Evolutionary conservation across 163 green algal species (phyloP).

Genomic region (Chlorella variabilis): DNA sequence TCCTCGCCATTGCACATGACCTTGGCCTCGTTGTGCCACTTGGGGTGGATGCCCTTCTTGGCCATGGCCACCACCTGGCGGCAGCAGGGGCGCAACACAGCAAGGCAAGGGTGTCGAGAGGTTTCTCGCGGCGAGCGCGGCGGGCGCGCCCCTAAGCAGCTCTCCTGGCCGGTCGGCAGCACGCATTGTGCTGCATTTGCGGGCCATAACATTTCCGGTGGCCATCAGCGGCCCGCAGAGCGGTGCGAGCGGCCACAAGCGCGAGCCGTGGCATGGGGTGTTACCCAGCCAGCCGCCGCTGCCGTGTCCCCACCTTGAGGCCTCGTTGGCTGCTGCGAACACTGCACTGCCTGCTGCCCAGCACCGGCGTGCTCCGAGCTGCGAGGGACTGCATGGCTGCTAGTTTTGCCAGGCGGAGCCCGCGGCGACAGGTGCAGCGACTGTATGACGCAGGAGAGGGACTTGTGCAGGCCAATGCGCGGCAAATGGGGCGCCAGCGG

Average conservation of each 20-base stretch:
- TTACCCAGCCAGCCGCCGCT: neutral
- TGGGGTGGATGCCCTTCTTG: conserved; percentile 93
- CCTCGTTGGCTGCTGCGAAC: conserved; percentile 5
- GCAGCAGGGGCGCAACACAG: neutral
- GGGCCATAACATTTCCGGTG: neutral
- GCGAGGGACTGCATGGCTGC: conserved; percentile 19
- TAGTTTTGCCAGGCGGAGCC: neutral
- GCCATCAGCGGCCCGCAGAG: no score
- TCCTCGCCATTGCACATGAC: conserved; percentile 89
- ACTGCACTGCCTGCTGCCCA: conserved; percentile 16
- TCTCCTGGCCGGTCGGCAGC: neutral
- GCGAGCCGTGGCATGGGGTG: neutral
- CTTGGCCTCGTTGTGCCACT: conserved; percentile 86
- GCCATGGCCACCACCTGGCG: conserved; percentile 36
- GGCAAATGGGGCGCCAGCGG: neutral
- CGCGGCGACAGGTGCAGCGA: neutral
- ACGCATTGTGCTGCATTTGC: neutral
- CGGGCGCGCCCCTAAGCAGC: no score
- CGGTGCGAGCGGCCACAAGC: neutral
- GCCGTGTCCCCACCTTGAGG: neutral
- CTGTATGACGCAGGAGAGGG: neutral
- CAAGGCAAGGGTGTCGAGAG: no score
- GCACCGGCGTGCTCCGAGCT: neutral
- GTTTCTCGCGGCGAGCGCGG: no score
- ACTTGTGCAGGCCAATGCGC: neutral